phyloP scores from a whole-genome alignment of 805 yeast species.

The Wickerhamomyces chaumierensis region DNA sequence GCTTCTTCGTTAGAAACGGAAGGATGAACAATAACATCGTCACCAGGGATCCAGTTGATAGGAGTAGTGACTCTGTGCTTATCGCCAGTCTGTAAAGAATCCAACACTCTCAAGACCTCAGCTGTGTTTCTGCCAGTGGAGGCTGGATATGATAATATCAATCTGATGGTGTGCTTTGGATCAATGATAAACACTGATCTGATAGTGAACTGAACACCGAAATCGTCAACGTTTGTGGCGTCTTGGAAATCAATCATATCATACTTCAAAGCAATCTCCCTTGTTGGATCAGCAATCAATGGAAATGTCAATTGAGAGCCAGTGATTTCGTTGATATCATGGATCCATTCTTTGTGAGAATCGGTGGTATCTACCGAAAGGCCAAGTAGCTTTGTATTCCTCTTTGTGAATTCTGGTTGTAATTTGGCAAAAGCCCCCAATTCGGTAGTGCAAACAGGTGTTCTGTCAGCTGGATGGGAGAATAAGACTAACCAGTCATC shows the following conservation, averaged over 20 bases:
- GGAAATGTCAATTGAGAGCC: constrained; percentile 52
- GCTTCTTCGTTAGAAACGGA: constrained; percentile 51
- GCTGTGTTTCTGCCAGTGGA: constrained; percentile 71
- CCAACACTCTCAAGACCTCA: constrained; percentile 59
- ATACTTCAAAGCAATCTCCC: constrained; percentile 48
- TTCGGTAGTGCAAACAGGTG: constrained; percentile 74
- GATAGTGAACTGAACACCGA: constrained; percentile 56
- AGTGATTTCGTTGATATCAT: constrained; percentile 59
- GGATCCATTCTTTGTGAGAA: constrained; percentile 57
- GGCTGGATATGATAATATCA: constrained; percentile 59
- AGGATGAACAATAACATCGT: constrained; percentile 66
- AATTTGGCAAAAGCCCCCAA: constrained; percentile 65
- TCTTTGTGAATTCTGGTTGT: constrained; percentile 55
- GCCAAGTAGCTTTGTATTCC: constrained; percentile 59
- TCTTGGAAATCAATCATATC: constrained; percentile 69
- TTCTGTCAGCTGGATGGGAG: constrained; percentile 71
- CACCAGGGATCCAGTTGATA: constrained; percentile 62
- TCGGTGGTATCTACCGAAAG: constrained; percentile 53
- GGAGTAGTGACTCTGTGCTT: constrained; percentile 56
- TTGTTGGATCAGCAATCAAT: constrained; percentile 53
- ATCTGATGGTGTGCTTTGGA: constrained; percentile 51
- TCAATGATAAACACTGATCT: constrained; percentile 66
- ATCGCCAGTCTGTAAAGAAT: constrained; percentile 58
- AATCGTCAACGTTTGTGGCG: constrained; percentile 53
- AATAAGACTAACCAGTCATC: constrained; percentile 56